Percentiles rank a stretch among this genome's conserved stretches.
Evolutionary conservation across 148 eudicot genomes (phyloP).

Genomic region (Simmondsia chinensis): DNA sequence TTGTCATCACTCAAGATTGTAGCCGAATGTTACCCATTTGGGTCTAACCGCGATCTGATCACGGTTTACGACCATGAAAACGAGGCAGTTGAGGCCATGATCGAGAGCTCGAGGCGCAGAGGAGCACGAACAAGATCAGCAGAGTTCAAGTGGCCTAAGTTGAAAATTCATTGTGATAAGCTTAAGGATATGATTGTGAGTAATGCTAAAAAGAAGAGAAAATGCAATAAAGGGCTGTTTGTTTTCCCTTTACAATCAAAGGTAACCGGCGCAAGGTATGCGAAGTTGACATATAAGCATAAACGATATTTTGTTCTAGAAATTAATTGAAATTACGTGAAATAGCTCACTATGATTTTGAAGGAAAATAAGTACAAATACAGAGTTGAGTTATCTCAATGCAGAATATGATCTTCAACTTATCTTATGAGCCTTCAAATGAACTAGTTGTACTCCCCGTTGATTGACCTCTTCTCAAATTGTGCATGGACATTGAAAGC

Average conservation of each 20-base stretch:
- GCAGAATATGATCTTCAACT: too few relatives aligned
- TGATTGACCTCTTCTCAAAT: too few relatives aligned
- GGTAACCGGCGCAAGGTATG: slow-evolving; percentile 47
- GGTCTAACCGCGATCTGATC: slow-evolving; percentile 22
- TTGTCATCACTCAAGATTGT: slow-evolving; percentile 42
- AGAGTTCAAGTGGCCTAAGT: slow-evolving; percentile 58
- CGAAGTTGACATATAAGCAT: too few relatives aligned
- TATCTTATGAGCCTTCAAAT: too few relatives aligned
- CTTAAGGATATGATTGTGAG: slow-evolving; percentile 29
- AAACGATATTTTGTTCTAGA: too few relatives aligned
- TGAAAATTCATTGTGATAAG: slow-evolving; percentile 29
- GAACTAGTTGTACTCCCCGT: too few relatives aligned
- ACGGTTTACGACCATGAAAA: slow-evolving; percentile 58
- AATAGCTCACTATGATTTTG: too few relatives aligned
- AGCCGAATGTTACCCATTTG: slow-evolving; percentile 49
- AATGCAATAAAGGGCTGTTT: slow-evolving; percentile 35
- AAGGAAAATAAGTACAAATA: too few relatives aligned
- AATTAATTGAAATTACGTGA: too few relatives aligned
- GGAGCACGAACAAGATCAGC: slow-evolving; percentile 38
- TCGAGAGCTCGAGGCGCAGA: slow-evolving; percentile 19
- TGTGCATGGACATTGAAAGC: too few relatives aligned
- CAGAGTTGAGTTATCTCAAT: too few relatives aligned
- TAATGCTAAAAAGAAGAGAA: slow-evolving; percentile 15
- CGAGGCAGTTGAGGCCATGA: slow-evolving; percentile 51
- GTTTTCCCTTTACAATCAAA: slow-evolving; percentile 62